Evolutionary conservation across 257 asterid genomes (phyloP).

Genomic region (Haberlea rhodopensis): DNA sequence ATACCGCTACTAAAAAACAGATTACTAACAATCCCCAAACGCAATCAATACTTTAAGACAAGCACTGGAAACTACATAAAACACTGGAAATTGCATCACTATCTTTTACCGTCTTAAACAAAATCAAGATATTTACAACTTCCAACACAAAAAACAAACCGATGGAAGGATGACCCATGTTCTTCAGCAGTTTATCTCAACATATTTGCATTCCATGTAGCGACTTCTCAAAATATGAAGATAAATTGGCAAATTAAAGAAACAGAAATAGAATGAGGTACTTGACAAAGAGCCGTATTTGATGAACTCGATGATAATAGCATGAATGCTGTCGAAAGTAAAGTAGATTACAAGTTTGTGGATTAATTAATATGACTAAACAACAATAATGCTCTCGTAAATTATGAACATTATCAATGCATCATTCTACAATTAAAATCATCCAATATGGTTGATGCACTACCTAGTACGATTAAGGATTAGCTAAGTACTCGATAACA

Average conservation of each 20-base stretch:
- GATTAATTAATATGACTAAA: background rate
- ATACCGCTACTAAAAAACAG: too few species aligned
- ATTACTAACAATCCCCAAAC: background rate
- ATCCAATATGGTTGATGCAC: background rate
- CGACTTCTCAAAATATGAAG: slow-evolving; percentile 1
- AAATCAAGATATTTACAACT: too few species aligned
- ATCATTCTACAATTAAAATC: too few species aligned
- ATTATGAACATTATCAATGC: background rate
- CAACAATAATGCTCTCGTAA: background rate
- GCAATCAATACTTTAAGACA: background rate
- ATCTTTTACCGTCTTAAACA: too few species aligned
- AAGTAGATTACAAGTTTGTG: background rate
- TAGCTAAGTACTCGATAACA: slow-evolving; percentile 1
- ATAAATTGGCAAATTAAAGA: background rate
- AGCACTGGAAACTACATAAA: background rate
- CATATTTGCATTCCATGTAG: background rate
- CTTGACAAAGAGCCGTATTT: background rate
- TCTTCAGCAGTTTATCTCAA: background rate
- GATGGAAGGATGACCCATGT: background rate
- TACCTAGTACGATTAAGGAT: slow-evolving; percentile 1
- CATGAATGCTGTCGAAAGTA: background rate
- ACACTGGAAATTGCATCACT: background rate
- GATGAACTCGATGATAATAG: too few species aligned
- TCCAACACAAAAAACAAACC: background rate
- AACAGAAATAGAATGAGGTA: background rate